Percentiles rank a stretch among this genome's conserved stretches.
Evolutionary conservation across 768 basidiomycete genomes (phyloP).

Genomic region (Mycena alexandri): DNA sequence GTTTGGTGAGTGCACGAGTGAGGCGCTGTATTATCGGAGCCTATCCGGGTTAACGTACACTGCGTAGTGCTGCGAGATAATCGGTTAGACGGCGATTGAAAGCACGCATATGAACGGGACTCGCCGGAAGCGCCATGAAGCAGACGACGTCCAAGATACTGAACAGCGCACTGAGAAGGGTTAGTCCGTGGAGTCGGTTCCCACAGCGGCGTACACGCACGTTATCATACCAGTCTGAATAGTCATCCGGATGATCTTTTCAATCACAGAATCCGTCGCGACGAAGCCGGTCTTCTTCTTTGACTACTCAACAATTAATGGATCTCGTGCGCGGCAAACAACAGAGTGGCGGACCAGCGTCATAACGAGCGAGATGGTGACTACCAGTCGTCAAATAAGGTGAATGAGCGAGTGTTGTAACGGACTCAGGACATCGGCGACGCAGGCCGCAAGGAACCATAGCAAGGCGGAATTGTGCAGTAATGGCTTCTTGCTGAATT

Average conservation of each 20-base stretch:
- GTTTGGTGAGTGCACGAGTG: neutral
- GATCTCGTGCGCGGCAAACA: too few species aligned
- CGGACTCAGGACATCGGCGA: conserved; percentile 53
- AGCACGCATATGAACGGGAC: neutral
- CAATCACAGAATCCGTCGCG: conserved; percentile 27
- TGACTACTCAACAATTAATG: neutral
- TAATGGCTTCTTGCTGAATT: conserved; percentile 54
- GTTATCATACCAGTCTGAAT: conserved; percentile 38
- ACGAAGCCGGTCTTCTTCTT: conserved; percentile 27
- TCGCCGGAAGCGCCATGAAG: conserved; percentile 33
- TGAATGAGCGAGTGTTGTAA: too few species aligned
- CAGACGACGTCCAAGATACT: conserved; percentile 20
- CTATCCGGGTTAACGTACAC: conserved; percentile 47
- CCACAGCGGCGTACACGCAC: neutral
- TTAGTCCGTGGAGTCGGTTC: neutral
- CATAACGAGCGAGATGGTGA: conserved; percentile 54
- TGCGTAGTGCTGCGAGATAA: conserved; percentile 52
- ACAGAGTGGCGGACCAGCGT: conserved; percentile 44
- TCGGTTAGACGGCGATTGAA: conserved; percentile 9
- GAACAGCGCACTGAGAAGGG: conserved; percentile 18
- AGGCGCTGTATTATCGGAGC: neutral
- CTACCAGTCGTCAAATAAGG: too few species aligned
- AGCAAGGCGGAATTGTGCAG: conserved; percentile 50
- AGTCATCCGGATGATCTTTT: conserved; percentile 38
- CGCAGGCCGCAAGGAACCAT: conserved; percentile 61